Evolutionary conservation across 176 grass and related monocot genomes (phyloP).

Genomic region (Bonia amplexicaulis): DNA sequence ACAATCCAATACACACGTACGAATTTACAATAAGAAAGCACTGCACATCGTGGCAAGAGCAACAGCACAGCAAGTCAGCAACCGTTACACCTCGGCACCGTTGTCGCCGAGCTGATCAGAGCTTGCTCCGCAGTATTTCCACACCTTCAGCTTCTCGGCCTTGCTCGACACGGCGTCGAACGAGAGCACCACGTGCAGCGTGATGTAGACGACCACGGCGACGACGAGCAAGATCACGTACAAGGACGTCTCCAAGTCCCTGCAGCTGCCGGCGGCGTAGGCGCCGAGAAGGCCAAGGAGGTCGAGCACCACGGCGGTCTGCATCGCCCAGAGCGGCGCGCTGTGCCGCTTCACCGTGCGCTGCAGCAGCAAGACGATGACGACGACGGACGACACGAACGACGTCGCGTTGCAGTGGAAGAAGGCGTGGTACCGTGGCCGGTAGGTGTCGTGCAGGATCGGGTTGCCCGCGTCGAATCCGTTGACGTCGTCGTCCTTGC

Average conservation of each 20-base stretch:
- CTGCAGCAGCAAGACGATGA: conserved; percentile 28
- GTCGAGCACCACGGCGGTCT: conserved; percentile 36
- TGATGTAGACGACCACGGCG: conserved; percentile 22
- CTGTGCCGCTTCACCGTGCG: background rate
- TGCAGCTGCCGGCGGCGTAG: conserved; percentile 32
- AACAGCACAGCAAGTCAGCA: background rate
- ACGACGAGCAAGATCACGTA: conserved; percentile 21
- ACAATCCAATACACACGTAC: no score
- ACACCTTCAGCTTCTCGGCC: background rate
- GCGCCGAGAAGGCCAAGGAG: conserved; percentile 28
- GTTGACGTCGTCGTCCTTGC: background rate
- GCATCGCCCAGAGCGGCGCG: background rate
- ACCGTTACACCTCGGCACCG: background rate
- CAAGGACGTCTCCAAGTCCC: background rate
- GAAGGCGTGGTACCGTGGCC: conserved; percentile 17
- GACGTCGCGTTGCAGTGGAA: conserved; percentile 35
- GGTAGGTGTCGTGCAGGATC: conserved; percentile 1
- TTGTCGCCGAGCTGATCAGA: background rate
- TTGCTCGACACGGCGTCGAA: background rate
- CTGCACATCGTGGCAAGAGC: background rate
- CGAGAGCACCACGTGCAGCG: background rate
- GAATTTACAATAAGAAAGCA: background rate
- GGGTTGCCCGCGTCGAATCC: background rate
- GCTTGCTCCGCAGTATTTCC: background rate
- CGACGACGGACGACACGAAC: conserved; percentile 23